Base-by-base conservation (phyloP, 495 filamentous ascomycete genomes). In the Lepraria neglecta region DNA sequence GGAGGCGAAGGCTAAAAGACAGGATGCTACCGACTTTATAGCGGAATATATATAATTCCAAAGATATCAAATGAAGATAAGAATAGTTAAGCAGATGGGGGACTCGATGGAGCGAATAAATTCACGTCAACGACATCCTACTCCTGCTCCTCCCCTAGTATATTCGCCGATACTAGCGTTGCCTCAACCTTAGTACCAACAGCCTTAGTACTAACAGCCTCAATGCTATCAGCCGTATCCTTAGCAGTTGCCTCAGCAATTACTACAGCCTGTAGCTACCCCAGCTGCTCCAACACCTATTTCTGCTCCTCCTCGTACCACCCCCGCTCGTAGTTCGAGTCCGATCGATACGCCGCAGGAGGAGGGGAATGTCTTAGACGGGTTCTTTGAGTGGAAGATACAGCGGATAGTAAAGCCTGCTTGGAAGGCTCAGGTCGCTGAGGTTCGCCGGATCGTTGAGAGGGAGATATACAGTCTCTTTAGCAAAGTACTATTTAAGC, bases 331-430 rank as follows among this genome's bases (percentile, higher is more conserved):
- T 7, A 42, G 38, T 14, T 42, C 38, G 7, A 42, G 38, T 42
- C 38, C 38, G 6, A 42, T 42, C 38, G 38, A 42, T 42, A 14
- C 14, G 6, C 38, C 38, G 14, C 7, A 42, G 7, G 38, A 50
- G 24, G 46, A 6, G 46, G 46, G 6, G 7, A 27, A 21, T 10
- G 24, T 50, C 24, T 7, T 50, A 17, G 46, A 50, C n/a, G 17
- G n/a, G 46, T 50, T 50, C 46, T 50, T n/a, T n/a, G 17, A 50
- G 7, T 10, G n/a, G 46, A 50, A 50, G 46, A 50, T 7, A 21
- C 6, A 9, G 24, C 6, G 24, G 17, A 21, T 17, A 6, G 6
- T 19, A 6, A 50, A 27, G 19, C 46, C 24, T 27, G 46, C 17
- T 19, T 19, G 24, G 46, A 50, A 50, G n/a, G 15, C 6, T 7